Base-by-base conservation (phyloP, 352 stramenopile species). In the Phytophthora crassamura region DNA sequence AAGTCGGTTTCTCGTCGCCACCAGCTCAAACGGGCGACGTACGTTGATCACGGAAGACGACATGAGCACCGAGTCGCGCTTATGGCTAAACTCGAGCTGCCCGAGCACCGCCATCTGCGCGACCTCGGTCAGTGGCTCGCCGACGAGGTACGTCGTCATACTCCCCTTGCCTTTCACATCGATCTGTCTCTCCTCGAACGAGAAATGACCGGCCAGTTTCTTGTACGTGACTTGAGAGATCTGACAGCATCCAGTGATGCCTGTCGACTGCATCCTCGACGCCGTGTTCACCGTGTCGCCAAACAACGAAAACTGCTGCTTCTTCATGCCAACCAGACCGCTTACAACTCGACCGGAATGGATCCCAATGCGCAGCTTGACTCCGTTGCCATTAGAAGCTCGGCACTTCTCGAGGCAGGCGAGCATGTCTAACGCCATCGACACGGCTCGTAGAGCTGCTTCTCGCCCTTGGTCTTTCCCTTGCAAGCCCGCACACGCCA, bases 261-360 rank as follows among this genome's bases (percentile, higher is more conserved):
- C 90, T 22, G 92, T 96, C 5, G 87, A 96, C 58, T 98, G 89
- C 93, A 97, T 97, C 2, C 91, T 80, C 5, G 83, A 90, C 5
- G 89, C 77, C 0, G 89, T 97, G 63, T 97, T 98, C 4, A 97
- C 90, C 0, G 94, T 96, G 57, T 98, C 95, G 7, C 95, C 93
- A 75, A 98, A 98, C 7, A 98, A 71, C 9, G 88, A 96, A 65
- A 97, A 98, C 28, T 95, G 86, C 41, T 95, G 91, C 68, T 98
- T 98, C 58, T 97, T 94, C 72, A 95, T 91, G 0, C 93, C 93
- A 0, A 98, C 89, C 1, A 98, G 73, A 12, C 87, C 85, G 25
- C 82, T 93, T 20, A 98, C 91, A 16, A 97, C 83, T 18, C 91
- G 80, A 9, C 93, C 94, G 7, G 85, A 95, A 58, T 98, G 89